Base-by-base conservation (phyloP, 2,329 filamentous ascomycete species). In the Coniochaeta hoffmannii region DNA sequence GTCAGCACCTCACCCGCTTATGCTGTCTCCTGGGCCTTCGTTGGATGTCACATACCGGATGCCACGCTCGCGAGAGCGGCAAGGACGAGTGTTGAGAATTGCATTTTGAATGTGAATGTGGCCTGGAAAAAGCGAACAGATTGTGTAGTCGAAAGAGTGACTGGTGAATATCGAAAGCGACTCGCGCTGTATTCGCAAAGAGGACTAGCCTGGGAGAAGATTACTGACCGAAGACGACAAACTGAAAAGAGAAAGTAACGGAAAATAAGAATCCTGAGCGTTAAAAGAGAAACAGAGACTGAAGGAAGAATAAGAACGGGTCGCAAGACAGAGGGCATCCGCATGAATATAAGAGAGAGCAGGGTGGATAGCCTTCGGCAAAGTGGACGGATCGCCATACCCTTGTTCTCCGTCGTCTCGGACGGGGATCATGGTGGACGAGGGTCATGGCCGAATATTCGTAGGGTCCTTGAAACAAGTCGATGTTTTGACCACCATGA, bases 151-250 rank as follows among this genome's bases (percentile, higher is more conserved):
- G 54, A 60, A 59, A 49, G 56, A 64, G 63, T 56, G 60, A 70
- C 63, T 63, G 60, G 58, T 57, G 59, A 56, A 57, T 55, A 59
- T 56, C 55, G 55, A 60, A 58, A 71, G 76, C 76, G 75, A 70
- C 75, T 77, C 31, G 76, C 76, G 75, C 75, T 75, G 62, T 65
- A 56, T 64, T 34, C 63, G 65, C 63, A 50, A 51, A 57, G 61
- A 79, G 76, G 76, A 72, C 76, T 77, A 76, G 76, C 76, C 76
- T 76, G 60, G 57, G 62, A 62, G 64, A 69, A 67, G 55, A 67
- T 64, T 63, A 68, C 61, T 60, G 60, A 60, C 28, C 28, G 49
- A 57, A 63, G 59, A 60, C 57, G 60, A 64, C 60, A 58, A 61
- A 44, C n/a, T 57, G 59, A 65, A 56, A 62, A 63, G 53, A 61